Evolutionary conservation across 345 rosid species (phyloP), one percentile per base, ranked within the genome.

Genomic region (Salix exigua): DNA sequence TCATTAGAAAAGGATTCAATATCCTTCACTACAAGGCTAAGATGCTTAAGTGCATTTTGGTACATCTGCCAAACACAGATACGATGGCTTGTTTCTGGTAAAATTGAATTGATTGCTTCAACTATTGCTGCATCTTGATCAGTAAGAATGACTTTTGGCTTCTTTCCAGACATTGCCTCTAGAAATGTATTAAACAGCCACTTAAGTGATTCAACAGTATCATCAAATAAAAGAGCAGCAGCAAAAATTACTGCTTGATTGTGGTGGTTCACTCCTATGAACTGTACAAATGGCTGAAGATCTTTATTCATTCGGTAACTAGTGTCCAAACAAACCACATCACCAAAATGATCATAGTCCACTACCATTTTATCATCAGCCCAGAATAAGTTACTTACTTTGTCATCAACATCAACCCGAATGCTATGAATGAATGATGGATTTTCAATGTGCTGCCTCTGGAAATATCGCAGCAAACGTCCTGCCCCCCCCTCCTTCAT

Each of bases 331-430:
- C 79, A 84, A 28, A 85, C 76, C 62, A 82, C 82, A 66, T 79
- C 85, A 16, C 86, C 84, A 73, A 86, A 86, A 72, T 72, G 74
- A 4, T 74, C 75, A 53, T 82, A 82, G 38, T 79, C 91, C 50
- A 61, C 73, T 61, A 71, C 70, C 81, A 65, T 84, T 72, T 53
- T 78, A 62, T 70, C 84, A 62, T 85, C 80, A 9, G 84, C 82
- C 87, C 90, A 84, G 62, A 88, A 86, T 23, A 86, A 72, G 72
- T 83, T 80, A 66, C 78, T 77, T 40, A 86, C 73, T 68, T 74
- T 78, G 63, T 86, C 85, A 70, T 86, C 80, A 65, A 73, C 21
- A 70, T 86, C 88, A 69, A 79, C 72, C 73, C 75, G 85, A 53
- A 79, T 35, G 2, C 82, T 77, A 25, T 80, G 75, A 68, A 81